phyloP scores from a whole-genome alignment of 331 rosid species.

The Ulmus americana region DNA sequence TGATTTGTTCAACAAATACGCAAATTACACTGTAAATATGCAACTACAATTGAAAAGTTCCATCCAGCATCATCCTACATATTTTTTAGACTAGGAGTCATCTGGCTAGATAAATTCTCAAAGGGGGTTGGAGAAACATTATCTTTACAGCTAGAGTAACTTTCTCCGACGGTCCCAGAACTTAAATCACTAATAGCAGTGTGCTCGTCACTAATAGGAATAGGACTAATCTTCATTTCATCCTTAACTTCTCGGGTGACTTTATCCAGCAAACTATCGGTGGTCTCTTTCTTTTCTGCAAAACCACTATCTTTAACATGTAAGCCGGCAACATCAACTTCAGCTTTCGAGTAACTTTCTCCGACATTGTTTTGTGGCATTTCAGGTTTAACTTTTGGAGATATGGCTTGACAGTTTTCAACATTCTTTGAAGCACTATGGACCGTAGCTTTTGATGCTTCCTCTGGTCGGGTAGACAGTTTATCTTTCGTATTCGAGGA shows the following conservation, averaged over 20 bases:
- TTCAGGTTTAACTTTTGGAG: constrained; percentile 27
- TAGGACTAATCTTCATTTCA: constrained; percentile 15
- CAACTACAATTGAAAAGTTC: neutral
- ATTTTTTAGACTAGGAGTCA: constrained; percentile 21
- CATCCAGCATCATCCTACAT: neutral
- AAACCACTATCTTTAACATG: constrained; percentile 7
- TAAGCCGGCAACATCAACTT: constrained; percentile 13
- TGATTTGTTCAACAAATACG: neutral
- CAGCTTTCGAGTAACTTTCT: constrained; percentile 20
- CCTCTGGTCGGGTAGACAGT: constrained; percentile 26
- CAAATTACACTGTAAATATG: neutral
- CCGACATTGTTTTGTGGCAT: constrained; percentile 17
- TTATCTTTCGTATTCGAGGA: constrained; percentile 22
- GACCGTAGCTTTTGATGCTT: constrained; percentile 34
- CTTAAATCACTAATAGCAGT: constrained; percentile 5
- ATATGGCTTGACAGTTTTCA: constrained; percentile 19
- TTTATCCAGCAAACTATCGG: constrained; percentile 19
- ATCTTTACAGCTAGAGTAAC: constrained; percentile 30
- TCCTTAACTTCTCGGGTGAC: constrained; percentile 16
- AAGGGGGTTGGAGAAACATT: constrained; percentile 23
- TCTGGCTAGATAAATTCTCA: constrained; percentile 21
- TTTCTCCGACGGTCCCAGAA: constrained; percentile 24
- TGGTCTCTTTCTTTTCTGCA: constrained; percentile 3
- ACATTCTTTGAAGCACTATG: constrained; percentile 26
- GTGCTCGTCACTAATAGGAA: constrained; percentile 11